Conservation (phyloP, 2,329 filamentous ascomycete genomes). For the Stachybotrys chartarum region DNA sequence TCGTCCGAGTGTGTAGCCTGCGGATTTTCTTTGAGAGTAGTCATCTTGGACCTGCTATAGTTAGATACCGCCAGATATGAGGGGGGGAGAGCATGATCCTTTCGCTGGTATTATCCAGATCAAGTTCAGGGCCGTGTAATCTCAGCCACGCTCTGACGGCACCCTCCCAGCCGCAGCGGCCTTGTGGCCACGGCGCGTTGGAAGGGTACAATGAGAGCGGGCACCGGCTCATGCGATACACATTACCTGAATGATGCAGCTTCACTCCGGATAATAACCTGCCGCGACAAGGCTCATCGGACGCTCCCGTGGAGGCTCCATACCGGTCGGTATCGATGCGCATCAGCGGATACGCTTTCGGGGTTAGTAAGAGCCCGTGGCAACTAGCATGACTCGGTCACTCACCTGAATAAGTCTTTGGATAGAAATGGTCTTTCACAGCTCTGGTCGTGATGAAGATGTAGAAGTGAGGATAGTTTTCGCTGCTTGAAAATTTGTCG, state of each 20-base stretch:
- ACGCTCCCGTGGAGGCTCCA: neutral
- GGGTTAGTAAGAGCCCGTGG: no score
- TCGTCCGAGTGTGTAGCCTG: neutral
- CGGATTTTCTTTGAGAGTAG: constrained; percentile 31
- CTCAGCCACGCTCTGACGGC: constrained; percentile 43
- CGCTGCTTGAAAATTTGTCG: neutral
- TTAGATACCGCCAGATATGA: constrained; percentile 11
- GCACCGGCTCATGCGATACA: neutral
- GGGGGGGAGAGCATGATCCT: constrained; percentile 78
- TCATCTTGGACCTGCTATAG: constrained; percentile 52
- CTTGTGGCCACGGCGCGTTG: no score
- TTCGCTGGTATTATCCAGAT: constrained; percentile 99
- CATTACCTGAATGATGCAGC: neutral
- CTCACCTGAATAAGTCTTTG: no score
- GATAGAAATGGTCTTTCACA: no score
- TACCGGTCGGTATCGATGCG: neutral
- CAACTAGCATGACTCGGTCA: no score
- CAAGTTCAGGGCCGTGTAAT: constrained; percentile 92
- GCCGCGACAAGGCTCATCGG: neutral
- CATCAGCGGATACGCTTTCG: no score
- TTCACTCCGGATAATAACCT: neutral
- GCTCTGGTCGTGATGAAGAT: neutral
- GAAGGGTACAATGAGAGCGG: neutral
- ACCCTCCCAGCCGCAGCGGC: neutral
- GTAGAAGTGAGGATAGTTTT: neutral